These are phyloP conservation scores for Phytophthora pini DNA, from an alignment of 352 stramenopile species.

Conservation along the genomic window DNA sequence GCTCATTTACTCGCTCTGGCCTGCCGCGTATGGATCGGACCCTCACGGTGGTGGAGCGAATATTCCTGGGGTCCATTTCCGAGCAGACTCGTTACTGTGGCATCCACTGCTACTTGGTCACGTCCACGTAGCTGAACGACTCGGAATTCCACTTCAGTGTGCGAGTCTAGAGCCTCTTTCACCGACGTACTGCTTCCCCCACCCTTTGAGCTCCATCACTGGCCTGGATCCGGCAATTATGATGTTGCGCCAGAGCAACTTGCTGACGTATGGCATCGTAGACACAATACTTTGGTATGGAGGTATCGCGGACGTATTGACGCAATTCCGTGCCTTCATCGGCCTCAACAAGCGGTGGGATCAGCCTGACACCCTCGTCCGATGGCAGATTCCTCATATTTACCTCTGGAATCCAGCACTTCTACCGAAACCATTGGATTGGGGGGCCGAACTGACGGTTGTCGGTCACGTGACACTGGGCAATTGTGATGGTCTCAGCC, in stretches of 20 bases:
- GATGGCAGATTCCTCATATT: slow-evolving; percentile 55
- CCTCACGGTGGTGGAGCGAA: slow-evolving; percentile 37
- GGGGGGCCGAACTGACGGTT: slow-evolving; percentile 45
- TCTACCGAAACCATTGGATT: slow-evolving; percentile 50
- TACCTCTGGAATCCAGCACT: slow-evolving; percentile 54
- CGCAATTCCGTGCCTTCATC: slow-evolving; percentile 52
- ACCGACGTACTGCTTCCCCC: slow-evolving; percentile 50
- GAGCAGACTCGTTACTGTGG: slow-evolving; percentile 51
- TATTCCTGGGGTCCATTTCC: slow-evolving; percentile 41
- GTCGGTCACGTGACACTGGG: slow-evolving; percentile 43
- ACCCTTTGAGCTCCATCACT: slow-evolving; percentile 40
- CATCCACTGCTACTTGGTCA: slow-evolving; percentile 55
- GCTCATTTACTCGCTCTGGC: slow-evolving; percentile 50
- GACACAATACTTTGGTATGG: slow-evolving; percentile 42
- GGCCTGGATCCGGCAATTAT: slow-evolving; percentile 28
- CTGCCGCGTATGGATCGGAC: slow-evolving; percentile 49
- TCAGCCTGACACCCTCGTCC: slow-evolving; percentile 28
- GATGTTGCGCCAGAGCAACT: slow-evolving; percentile 42
- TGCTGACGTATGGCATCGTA: slow-evolving; percentile 41
- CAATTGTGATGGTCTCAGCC: slow-evolving; percentile 21
- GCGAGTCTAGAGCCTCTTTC: slow-evolving; percentile 47
- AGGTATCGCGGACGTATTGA: slow-evolving; percentile 38
- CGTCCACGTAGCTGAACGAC: slow-evolving; percentile 52
- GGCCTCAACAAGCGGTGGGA: slow-evolving; percentile 40
- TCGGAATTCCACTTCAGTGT: slow-evolving; percentile 57